These are phyloP conservation scores for Pythium oligandrum DNA, from an alignment of 352 stramenopile genomes.

Conservation along the genomic window DNA sequence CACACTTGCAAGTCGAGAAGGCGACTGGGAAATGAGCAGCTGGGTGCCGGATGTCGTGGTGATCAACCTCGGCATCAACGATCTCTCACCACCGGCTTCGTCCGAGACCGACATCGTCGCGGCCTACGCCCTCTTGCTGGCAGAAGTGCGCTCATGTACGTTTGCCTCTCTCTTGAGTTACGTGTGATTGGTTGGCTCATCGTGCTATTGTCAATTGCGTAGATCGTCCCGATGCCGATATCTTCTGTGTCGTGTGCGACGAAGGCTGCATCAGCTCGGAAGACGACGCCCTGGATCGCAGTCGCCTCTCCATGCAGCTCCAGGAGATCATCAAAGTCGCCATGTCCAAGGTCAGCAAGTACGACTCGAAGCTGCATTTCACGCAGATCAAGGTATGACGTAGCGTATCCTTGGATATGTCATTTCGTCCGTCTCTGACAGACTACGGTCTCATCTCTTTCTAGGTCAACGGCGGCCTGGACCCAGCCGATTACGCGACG, in stretches of 20 bases:
- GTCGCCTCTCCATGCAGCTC: slow-evolving; percentile 71
- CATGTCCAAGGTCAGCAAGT: slow-evolving; percentile 70
- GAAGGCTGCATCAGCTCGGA: slow-evolving; percentile 79
- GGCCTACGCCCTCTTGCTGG: slow-evolving; percentile 62
- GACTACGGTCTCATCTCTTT: background rate
- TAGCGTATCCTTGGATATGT: too few relatives aligned
- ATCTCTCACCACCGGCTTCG: slow-evolving; percentile 78
- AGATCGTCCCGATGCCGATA: slow-evolving; percentile 79
- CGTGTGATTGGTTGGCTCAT: background rate
- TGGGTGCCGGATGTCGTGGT: slow-evolving; percentile 82
- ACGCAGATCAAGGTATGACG: slow-evolving; percentile 63
- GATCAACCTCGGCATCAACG: slow-evolving; percentile 81
- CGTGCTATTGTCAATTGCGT: slow-evolving; percentile 1
- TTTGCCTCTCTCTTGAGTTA: slow-evolving; percentile 5
- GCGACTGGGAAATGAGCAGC: slow-evolving; percentile 65
- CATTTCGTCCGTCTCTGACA: too few relatives aligned
- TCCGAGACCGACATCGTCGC: slow-evolving; percentile 81
- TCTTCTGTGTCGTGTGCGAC: slow-evolving; percentile 85
- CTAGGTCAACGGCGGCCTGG: slow-evolving; percentile 62
- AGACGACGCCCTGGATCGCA: slow-evolving; percentile 67
- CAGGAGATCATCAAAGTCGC: slow-evolving; percentile 85
- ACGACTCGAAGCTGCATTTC: slow-evolving; percentile 82
- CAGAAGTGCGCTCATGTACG: slow-evolving; percentile 78
- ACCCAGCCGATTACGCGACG: slow-evolving; percentile 66
- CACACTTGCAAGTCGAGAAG: slow-evolving; percentile 67